phyloP scores from a whole-genome alignment of 768 basidiomycete species.

The Sporobolomyces phaffii region DNA sequence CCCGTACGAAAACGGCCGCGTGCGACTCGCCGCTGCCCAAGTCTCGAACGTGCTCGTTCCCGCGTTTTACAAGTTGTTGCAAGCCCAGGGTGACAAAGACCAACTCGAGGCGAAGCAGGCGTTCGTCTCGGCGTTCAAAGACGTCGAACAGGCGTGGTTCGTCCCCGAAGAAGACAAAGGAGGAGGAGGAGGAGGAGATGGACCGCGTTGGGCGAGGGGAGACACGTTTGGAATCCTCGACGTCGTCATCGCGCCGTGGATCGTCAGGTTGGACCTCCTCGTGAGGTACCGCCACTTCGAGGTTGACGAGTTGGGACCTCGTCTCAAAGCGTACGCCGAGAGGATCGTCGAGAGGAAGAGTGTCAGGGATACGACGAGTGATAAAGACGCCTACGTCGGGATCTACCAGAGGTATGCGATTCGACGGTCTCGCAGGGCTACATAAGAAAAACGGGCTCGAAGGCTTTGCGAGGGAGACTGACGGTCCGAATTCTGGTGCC shows the following conservation, averaged over 20 bases:
- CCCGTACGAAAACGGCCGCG: slow-evolving; percentile 6
- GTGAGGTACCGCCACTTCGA: slow-evolving; percentile 54
- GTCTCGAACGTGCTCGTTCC: slow-evolving; percentile 56
- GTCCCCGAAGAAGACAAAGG: too few relatives aligned
- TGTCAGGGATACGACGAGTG: slow-evolving; percentile 52
- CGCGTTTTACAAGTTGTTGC: slow-evolving; percentile 53
- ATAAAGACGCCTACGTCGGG: slow-evolving; percentile 7
- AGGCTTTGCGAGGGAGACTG: too few relatives aligned
- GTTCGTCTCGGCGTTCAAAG: slow-evolving; percentile 20
- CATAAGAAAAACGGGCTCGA: too few relatives aligned
- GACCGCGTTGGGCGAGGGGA: slow-evolving; percentile 42
- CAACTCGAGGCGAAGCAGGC: slow-evolving; percentile 44
- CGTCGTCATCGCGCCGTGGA: slow-evolving; percentile 58
- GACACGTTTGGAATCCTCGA: slow-evolving; percentile 55
- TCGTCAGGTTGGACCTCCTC: slow-evolving; percentile 60
- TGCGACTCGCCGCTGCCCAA: slow-evolving; percentile 43
- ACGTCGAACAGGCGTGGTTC: slow-evolving; percentile 19
- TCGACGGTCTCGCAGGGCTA: too few relatives aligned
- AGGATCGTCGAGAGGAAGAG: slow-evolving; percentile 51
- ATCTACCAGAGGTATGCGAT: slow-evolving; percentile 27
- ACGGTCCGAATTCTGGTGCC: too few relatives aligned
- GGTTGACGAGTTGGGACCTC: slow-evolving; percentile 49
- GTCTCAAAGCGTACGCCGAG: slow-evolving; percentile 53
- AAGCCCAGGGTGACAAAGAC: slow-evolving; percentile 46
- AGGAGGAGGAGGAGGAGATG: slow-evolving; percentile 36